A percentile compares a stretch with the other conserved stretches of the same genome.
Conservation (phyloP, 2,329 filamentous ascomycete species). For the Exophiala alcalophila region DNA sequence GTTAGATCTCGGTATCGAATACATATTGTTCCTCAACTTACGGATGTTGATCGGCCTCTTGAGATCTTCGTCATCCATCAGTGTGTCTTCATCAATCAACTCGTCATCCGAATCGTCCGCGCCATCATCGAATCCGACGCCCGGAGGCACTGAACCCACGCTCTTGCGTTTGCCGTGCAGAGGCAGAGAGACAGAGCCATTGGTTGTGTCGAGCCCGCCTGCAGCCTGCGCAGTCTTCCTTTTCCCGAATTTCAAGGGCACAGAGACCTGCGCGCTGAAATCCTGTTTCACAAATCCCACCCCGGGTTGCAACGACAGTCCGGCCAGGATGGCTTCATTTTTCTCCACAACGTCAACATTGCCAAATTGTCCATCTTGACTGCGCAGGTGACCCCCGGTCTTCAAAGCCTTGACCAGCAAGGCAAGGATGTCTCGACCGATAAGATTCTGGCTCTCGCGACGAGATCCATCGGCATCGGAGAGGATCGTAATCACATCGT, state of each 20-base stretch:
- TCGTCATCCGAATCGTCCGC: conserved; percentile 69
- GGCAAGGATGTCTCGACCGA: conserved; percentile 66
- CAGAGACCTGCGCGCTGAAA: conserved; percentile 54
- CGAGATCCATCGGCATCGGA: conserved; percentile 69
- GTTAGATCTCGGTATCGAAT: conserved; percentile 30
- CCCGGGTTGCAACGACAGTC: conserved; percentile 60
- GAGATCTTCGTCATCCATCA: conserved; percentile 83
- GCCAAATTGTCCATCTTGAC: conserved; percentile 64
- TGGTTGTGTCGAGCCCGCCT: conserved; percentile 6
- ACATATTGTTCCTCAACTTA: conserved; percentile 16
- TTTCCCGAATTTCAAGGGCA: conserved; percentile 64
- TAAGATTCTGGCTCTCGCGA: conserved; percentile 62
- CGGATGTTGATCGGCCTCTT: conserved; percentile 61
- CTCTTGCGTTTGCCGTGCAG: conserved; percentile 45
- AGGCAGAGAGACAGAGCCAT: conserved; percentile 23
- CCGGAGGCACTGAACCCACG: conserved; percentile 46
- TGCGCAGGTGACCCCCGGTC: conserved; percentile 63
- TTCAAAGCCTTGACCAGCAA: conserved; percentile 69
- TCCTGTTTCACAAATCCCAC: conserved; percentile 73
- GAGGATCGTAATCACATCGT: conserved; percentile 81
- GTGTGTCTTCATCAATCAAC: conserved; percentile 83
- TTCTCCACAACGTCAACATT: conserved; percentile 48
- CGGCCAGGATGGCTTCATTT: conserved; percentile 80
- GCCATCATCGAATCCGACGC: conserved; percentile 67
- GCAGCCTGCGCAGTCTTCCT: conserved; percentile 46